These are phyloP conservation scores for Hypomyces perniciosus DNA, from an alignment of 2,329 filamentous ascomycete species.

Conservation along the genomic window DNA sequence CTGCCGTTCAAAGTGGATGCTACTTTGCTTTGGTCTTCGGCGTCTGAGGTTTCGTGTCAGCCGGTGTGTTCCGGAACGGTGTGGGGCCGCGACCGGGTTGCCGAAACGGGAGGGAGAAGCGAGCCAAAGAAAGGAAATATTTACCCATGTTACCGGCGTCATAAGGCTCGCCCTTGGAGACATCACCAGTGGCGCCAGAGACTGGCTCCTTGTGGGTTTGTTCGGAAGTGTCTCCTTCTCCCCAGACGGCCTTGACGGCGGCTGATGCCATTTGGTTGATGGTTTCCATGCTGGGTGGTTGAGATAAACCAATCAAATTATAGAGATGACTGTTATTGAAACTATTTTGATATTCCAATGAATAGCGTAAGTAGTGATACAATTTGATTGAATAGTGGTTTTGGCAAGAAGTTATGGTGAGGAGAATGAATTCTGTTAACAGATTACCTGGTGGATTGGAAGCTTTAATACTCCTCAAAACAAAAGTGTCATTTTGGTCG, in stretches of 20 bases:
- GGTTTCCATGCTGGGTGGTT: conserved; percentile 50
- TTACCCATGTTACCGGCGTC: conserved; percentile 69
- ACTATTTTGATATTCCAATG: too few species aligned
- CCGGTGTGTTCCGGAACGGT: not conserved
- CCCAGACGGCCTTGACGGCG: conserved; percentile 39
- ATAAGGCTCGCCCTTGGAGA: conserved; percentile 64
- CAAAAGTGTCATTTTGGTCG: not conserved
- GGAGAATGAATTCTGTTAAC: too few species aligned
- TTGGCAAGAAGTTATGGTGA: not conserved
- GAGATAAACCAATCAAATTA: too few species aligned
- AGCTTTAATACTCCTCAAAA: not conserved
- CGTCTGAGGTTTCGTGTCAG: not conserved
- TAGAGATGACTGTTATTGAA: not conserved
- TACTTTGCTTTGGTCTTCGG: conserved; percentile 10
- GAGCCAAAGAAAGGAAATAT: not conserved
- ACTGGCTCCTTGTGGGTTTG: conserved; percentile 54
- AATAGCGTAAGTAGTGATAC: not conserved
- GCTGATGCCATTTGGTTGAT: conserved; percentile 48
- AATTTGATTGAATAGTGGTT: not conserved
- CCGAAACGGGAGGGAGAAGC: not conserved
- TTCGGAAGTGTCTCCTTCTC: conserved; percentile 28
- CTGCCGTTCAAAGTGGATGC: conserved; percentile 5
- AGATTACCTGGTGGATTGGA: not conserved
- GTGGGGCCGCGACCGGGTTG: not conserved
- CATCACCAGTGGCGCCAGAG: conserved; percentile 63